A percentile compares a stretch with the other conserved stretches of the same genome.
Conservation (phyloP, 805 yeast species). For the Komagataella populi region DNA sequence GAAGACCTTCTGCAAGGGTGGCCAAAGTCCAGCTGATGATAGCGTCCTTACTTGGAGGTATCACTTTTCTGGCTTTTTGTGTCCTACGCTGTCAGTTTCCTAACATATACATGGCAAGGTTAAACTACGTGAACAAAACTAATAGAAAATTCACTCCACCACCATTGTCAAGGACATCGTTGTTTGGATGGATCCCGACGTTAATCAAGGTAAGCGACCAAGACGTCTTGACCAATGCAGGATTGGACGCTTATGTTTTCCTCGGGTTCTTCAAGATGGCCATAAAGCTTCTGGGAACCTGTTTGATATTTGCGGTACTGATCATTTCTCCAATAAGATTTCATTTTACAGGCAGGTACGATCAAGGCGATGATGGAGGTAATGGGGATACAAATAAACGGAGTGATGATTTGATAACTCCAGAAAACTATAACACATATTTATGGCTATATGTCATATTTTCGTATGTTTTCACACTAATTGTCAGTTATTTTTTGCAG, state of each 20-base stretch:
- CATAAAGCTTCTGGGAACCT: constrained; percentile 49
- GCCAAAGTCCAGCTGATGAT: constrained; percentile 67
- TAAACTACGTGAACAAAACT: constrained; percentile 27
- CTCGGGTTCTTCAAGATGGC: constrained; percentile 85
- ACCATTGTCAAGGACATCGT: constrained; percentile 33
- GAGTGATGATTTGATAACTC: constrained; percentile 3
- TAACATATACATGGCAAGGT: constrained; percentile 72
- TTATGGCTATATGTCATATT: constrained; percentile 81
- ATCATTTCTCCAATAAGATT: constrained; percentile 79
- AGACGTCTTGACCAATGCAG: constrained; percentile 79
- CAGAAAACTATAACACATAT: constrained; percentile 39
- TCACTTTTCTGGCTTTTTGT: constrained; percentile 60
- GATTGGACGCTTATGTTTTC: constrained; percentile 88
- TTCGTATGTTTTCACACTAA: constrained; percentile 71
- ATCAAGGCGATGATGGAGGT: constrained; percentile 32
- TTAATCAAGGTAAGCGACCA: constrained; percentile 53
- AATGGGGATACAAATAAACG: constrained; percentile 6
- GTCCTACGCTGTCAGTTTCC: constrained; percentile 63
- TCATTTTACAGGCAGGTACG: constrained; percentile 71
- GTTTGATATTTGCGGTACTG: constrained; percentile 56
- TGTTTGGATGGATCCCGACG: constrained; percentile 74
- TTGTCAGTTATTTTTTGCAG: constrained; percentile 46
- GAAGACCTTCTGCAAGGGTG: constrained; percentile 24
- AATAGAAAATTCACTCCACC: constrained; percentile 42
- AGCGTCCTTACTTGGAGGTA: constrained; percentile 52